Percentiles rank a stretch among this genome's conserved stretches.
Evolutionary conservation across 164 flowering plant genomes (phyloP).

Genomic region (Chloranthus sessilifolius): DNA sequence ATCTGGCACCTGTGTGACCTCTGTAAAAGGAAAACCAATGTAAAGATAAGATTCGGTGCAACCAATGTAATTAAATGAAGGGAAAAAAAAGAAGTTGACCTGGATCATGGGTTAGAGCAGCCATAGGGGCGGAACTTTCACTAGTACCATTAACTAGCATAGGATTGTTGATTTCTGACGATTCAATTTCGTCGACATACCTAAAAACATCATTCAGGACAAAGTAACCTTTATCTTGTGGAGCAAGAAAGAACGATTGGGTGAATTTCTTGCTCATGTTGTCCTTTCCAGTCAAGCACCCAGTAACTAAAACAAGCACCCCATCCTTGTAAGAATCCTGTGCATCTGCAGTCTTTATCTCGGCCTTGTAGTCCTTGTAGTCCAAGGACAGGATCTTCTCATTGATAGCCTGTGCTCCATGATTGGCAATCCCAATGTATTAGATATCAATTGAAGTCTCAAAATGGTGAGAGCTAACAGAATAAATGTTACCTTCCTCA

Average conservation of each 20-base stretch:
- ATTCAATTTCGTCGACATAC: constrained; percentile 43
- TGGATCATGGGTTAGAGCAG: constrained; percentile 27
- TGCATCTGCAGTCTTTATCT: constrained; percentile 78
- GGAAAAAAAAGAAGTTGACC: constrained; percentile 27
- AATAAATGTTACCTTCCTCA: neutral
- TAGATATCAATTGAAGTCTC: neutral
- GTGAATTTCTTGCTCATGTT: constrained; percentile 46
- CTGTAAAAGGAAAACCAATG: constrained; percentile 27
- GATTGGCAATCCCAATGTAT: neutral
- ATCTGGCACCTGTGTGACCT: constrained; percentile 30
- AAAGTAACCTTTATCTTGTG: constrained; percentile 70
- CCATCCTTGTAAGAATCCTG: constrained; percentile 60
- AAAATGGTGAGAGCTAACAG: neutral
- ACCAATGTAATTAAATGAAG: neutral
- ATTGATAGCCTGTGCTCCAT: constrained; percentile 57
- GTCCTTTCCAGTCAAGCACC: constrained; percentile 59
- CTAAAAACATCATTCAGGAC: constrained; percentile 76
- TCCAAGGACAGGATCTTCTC: constrained; percentile 65
- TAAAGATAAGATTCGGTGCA: neutral
- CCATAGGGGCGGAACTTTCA: constrained; percentile 18
- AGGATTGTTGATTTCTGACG: constrained; percentile 15
- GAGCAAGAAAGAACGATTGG: constrained; percentile 81
- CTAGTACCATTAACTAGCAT: constrained; percentile 16
- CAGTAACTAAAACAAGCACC: constrained; percentile 71
- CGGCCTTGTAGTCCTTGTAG: constrained; percentile 48